Evolutionary conservation across 805 yeast species (phyloP), one percentile per base, ranked within the genome.

Genomic region (Teunomyces tritomae): DNA sequence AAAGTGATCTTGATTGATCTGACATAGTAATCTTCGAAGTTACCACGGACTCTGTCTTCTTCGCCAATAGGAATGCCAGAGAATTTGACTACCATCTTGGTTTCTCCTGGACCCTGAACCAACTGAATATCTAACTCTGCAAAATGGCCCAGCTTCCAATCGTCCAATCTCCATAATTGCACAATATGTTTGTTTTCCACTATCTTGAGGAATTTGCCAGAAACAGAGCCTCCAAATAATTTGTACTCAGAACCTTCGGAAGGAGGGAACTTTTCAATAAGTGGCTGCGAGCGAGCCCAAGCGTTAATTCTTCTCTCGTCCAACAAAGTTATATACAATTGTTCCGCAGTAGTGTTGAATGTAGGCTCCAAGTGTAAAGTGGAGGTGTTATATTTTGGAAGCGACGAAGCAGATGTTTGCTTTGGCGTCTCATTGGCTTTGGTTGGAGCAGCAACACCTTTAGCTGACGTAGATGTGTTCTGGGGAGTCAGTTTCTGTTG

Each of bases 61-160:
- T 94, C 95, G 10, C 98, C 99, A 34, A 92, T 76, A 13, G 99
- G 99, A 43, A 94, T 85, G 11, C 97, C 97, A 13, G 81, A 74
- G 81, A 92, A 89, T 39, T 77, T 73, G 14, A 90, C 89, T 50
- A 82, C 82, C 71, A 91, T 74, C 49, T 78, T 82, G 3, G 99
- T 94, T 58, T 90, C 97, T 39, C 87, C 79, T n/a, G 80, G 78
- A 27, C 92, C 94, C 62, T 89, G 89, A 48, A 80, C 80, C 55
- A 94, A 79, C 33, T 70, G 74, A 55, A 92, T 78, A 17, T 74
- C 75, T 57, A 94, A 71, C 3, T 73, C 74, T 1, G 97, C 94
- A 62, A 60, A 85, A 64, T 89, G 94, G 32, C 87, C 95, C n/a
- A 69, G 67, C 62, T 85, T 86, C 99, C 99, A 94, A 58, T 85